Evolutionary conservation across 164 flowering plant species (phyloP), one percentile per base, ranked within the genome.

Genomic region (Sedum album): DNA sequence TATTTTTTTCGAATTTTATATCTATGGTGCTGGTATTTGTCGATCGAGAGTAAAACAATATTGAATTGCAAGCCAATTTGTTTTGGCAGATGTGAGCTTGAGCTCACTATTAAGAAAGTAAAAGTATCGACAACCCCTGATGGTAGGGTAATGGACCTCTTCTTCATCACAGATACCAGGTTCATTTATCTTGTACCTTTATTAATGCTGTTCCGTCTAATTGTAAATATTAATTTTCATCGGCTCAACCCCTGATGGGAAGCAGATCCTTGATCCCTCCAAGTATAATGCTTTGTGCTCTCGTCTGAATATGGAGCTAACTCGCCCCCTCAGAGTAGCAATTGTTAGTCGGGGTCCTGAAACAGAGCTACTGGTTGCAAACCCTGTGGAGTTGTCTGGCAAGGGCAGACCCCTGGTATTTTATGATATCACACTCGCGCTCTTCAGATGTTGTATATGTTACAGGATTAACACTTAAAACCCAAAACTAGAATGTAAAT

Each of bases 321-420:
- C 74, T 36, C 91, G 78, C 20, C 97, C 98, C 60, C 87, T 93
- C 11, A 81, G 84, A 82, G 90, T 93, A 26, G 81, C 84, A 23
- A 76, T 91, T 30, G 81, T 85, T 31, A 88, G 84, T 76, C 85
- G 96, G 13, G 98, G 96, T 53, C 98, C 98, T 33, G 97, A 91
- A 75, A 79, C 85, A 9, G 96, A 91, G 73, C 81, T 93, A 51
- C 78, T 93, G 25, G 97, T 93, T 46, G 94, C 91, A 48, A 93
- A 93, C 66, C 96, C 93, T 2, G 93, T 91, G 60, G 96, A 93
- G 75, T 78, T 89, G 75, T 88, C 94, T 38, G 93, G 93, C 28
- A 88, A 82, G 77, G 98, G 98, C 25, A 85, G 98, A 68, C 98
- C 98, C 39, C 84, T 85, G 41, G 98, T 93, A 38, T 87, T 93